Conservation (phyloP, 768 basidiomycete species). For the Rhizopogon roseolus region DNA sequence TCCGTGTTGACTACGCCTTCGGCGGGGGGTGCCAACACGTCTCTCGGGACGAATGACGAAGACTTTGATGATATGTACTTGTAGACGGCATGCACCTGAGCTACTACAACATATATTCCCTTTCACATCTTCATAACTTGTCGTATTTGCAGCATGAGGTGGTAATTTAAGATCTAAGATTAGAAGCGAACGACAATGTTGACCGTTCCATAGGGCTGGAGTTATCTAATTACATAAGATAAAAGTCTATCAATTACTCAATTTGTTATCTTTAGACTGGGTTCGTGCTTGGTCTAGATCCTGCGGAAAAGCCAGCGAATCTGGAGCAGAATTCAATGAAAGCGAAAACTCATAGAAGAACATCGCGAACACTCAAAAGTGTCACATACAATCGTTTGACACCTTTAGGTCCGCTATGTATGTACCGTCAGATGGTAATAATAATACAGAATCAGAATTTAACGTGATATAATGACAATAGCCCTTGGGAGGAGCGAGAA, state of each 20-base stretch:
- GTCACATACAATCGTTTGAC: constrained; percentile 81
- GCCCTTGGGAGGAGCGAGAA: constrained; percentile 72
- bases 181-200: too few species aligned
- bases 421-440: constrained; percentile 38
- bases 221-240: too few species aligned
- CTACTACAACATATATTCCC: background rate
- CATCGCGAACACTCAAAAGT: constrained; percentile 59
- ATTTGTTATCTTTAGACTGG: too few species aligned
- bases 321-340: constrained; percentile 30
- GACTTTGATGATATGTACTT: constrained; percentile 68
- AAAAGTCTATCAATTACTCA: too few species aligned
- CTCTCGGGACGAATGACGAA: constrained; percentile 37
- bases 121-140: too few species aligned
- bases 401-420: too few species aligned
- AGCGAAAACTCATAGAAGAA: constrained; percentile 54
- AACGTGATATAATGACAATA: constrained; percentile 97
- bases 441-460: constrained; percentile 57
- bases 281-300: too few species aligned
- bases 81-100: constrained; percentile 8
- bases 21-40: constrained; percentile 6
- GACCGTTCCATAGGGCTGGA: too few species aligned
- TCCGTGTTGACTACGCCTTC: constrained; percentile 13
- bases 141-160: too few species aligned
- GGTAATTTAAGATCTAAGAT: too few species aligned
- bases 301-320: constrained; percentile 25